Percentiles rank a stretch among this genome's conserved stretches.
phyloP scores from a whole-genome alignment of 768 basidiomycete species.

The Lactarius indigo region DNA sequence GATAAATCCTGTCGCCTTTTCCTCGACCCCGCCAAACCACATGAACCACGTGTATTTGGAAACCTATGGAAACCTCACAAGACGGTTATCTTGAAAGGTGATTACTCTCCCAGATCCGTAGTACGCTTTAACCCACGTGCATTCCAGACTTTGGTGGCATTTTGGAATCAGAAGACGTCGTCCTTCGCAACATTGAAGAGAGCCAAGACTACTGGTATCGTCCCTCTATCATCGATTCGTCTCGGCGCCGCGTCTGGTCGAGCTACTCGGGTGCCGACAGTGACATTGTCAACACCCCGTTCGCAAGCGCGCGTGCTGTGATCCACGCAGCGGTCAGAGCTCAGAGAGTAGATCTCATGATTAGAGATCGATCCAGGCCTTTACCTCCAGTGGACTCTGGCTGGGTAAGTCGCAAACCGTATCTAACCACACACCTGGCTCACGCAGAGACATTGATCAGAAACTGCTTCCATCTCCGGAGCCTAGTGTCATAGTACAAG shows the following conservation, averaged over 20 bases:
- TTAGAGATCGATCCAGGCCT: background rate
- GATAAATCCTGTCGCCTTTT: background rate
- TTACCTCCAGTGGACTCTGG: background rate
- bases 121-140: too few relatives aligned
- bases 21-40: background rate
- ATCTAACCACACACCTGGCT: background rate
- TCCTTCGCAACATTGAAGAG: background rate
- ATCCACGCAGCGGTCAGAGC: background rate
- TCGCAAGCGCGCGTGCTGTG: background rate
- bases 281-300: background rate
- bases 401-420: background rate
- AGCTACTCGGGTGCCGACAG: background rate
- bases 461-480: background rate
- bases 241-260: background rate
- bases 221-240: background rate
- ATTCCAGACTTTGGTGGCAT: background rate
- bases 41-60: background rate
- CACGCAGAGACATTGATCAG: background rate
- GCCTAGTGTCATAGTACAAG: background rate
- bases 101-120: background rate
- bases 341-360: background rate
- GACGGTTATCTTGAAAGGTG: constrained; percentile 13
- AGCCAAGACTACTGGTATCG: background rate
- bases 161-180: background rate
- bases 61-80: constrained; percentile 10